Conservation (phyloP, 192 early-diverging fungal species). For the Coemansia sp. region DNA sequence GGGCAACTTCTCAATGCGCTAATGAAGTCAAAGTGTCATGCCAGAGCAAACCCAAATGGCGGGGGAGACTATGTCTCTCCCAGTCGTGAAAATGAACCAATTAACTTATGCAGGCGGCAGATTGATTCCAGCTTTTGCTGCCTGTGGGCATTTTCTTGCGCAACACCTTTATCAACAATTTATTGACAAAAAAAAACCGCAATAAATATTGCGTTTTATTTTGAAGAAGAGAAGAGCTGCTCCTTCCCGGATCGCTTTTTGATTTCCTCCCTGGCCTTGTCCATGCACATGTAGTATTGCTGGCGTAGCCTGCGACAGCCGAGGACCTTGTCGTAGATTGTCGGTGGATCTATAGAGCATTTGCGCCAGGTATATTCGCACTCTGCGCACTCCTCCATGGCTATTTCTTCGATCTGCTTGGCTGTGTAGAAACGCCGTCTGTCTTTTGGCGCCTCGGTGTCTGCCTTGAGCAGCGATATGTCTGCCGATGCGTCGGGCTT, state of each 20-base stretch:
- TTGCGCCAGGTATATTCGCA: slow-evolving; percentile 39
- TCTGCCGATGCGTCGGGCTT: slow-evolving; percentile 22
- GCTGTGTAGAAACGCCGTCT: slow-evolving; percentile 39
- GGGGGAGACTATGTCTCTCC: too few species aligned
- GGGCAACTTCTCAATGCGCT: neutral
- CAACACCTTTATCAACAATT: neutral
- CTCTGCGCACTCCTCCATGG: slow-evolving; percentile 39
- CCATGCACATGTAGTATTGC: slow-evolving; percentile 30
- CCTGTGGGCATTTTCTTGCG: neutral
- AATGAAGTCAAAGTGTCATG: neutral
- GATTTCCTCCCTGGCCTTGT: slow-evolving; percentile 18
- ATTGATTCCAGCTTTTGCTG: neutral
- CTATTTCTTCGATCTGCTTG: slow-evolving; percentile 40
- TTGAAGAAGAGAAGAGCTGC: neutral
- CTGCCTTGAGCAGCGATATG: slow-evolving; percentile 24
- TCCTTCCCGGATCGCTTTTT: slow-evolving; percentile 22
- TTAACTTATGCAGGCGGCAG: neutral
- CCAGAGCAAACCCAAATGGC: neutral
- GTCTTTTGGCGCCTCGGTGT: slow-evolving; percentile 28
- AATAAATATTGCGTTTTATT: neutral
- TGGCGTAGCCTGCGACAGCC: slow-evolving; percentile 23
- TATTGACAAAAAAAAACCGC: neutral
- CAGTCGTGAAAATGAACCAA: neutral
- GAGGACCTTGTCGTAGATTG: slow-evolving; percentile 23
- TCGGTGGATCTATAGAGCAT: slow-evolving; percentile 30